Evolutionary conservation across 805 yeast genomes (phyloP).

Genomic region (Tetrapisispora nanseiensis): DNA sequence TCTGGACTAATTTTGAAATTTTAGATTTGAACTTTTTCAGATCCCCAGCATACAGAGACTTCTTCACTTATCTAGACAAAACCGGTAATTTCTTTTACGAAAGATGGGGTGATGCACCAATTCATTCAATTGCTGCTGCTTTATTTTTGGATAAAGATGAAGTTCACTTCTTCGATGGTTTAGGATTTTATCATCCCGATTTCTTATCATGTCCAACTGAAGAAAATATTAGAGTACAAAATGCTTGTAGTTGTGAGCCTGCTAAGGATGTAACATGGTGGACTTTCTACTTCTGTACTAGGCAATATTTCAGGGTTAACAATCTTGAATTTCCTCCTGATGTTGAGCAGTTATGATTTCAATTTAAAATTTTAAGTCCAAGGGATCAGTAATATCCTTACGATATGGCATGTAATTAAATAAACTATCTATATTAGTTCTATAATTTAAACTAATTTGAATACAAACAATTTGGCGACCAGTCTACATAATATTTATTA

Average conservation of each 20-base stretch:
- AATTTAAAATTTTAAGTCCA: background rate
- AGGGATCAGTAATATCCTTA: background rate
- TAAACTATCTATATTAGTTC: too few species aligned
- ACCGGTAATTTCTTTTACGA: slow-evolving; percentile 78
- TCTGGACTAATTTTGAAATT: slow-evolving; percentile 73
- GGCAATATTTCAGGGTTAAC: slow-evolving; percentile 39
- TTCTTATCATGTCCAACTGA: slow-evolving; percentile 56
- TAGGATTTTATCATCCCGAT: slow-evolving; percentile 69
- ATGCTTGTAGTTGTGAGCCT: slow-evolving; percentile 57
- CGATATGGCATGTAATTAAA: background rate
- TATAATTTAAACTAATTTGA: too few species aligned
- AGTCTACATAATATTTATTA: too few species aligned
- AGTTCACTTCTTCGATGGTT: slow-evolving; percentile 61
- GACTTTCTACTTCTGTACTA: slow-evolving; percentile 58
- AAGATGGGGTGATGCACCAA: slow-evolving; percentile 92
- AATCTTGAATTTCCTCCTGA: slow-evolving; percentile 9
- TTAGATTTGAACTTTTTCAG: slow-evolving; percentile 65
- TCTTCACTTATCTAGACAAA: slow-evolving; percentile 51
- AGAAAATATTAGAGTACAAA: slow-evolving; percentile 39
- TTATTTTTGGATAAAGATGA: slow-evolving; percentile 46
- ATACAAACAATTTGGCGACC: too few species aligned
- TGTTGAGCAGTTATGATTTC: slow-evolving; percentile 1
- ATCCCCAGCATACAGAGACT: slow-evolving; percentile 43
- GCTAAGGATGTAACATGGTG: slow-evolving; percentile 58
- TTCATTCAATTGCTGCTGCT: slow-evolving; percentile 68